These are phyloP conservation scores for Xerocomus spinulosus DNA, from an alignment of 768 basidiomycete genomes.

Conservation along the genomic window DNA sequence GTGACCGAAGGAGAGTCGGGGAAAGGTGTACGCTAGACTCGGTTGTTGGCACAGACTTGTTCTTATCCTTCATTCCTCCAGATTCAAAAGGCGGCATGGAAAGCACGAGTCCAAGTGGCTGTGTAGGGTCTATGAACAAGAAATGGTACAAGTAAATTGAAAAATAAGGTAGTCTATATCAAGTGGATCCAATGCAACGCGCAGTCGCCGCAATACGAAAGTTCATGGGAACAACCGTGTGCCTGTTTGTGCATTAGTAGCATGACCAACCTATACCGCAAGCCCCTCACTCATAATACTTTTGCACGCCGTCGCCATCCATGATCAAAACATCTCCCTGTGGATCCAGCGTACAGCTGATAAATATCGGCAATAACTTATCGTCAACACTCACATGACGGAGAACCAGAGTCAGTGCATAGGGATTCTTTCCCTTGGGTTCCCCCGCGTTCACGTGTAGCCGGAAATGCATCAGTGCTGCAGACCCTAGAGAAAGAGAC, in stretches of 20 bases:
- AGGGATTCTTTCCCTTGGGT: constrained; percentile 22
- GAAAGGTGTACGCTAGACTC: background rate
- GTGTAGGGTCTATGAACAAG: background rate
- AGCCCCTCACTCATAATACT: constrained; percentile 60
- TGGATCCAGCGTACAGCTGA: background rate
- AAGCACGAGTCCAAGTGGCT: background rate
- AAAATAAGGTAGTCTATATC: no score
- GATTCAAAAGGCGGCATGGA: background rate
- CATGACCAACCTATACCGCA: background rate
- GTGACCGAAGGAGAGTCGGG: constrained; percentile 16
- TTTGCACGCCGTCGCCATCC: constrained; percentile 66
- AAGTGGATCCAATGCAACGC: constrained; percentile 48
- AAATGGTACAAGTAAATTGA: background rate
- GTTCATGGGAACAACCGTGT: constrained; percentile 68
- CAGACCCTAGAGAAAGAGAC: constrained; percentile 70
- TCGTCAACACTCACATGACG: constrained; percentile 50
- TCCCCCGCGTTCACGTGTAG: constrained; percentile 37
- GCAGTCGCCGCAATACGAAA: constrained; percentile 82
- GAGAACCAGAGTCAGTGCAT: constrained; percentile 52
- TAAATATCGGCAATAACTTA: background rate
- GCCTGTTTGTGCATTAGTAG: constrained; percentile 39
- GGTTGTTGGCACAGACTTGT: background rate
- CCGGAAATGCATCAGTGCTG: constrained; percentile 79
- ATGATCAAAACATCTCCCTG: constrained; percentile 78
- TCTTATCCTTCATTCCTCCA: background rate